phyloP scores from a whole-genome alignment of 495 filamentous ascomycete species.

The Penicillium egyptiacum region DNA sequence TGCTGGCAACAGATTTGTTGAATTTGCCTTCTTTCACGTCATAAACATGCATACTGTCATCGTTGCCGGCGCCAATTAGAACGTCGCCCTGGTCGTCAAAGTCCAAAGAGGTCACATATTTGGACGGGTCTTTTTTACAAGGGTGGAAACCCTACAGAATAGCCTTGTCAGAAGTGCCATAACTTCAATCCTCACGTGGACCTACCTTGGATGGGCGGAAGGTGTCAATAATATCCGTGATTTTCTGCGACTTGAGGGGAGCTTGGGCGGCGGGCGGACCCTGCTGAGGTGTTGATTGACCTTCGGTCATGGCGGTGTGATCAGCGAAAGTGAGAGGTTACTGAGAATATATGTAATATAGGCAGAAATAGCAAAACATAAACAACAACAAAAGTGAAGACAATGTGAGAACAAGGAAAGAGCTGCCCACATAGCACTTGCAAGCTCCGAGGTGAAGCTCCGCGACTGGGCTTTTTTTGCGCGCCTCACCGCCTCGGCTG shows the following conservation, averaged over 20 bases:
- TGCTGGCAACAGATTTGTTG: constrained; percentile 76
- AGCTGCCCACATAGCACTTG: neutral
- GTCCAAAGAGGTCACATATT: constrained; percentile 72
- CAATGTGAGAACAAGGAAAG: neutral
- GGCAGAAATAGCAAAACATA: neutral
- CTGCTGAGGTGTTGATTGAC: constrained; percentile 23
- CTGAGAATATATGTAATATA: neutral
- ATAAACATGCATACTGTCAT: constrained; percentile 93
- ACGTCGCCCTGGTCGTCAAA: constrained; percentile 94
- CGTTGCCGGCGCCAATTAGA: constrained; percentile 79
- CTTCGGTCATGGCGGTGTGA: constrained; percentile 34
- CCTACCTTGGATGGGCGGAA: constrained; percentile 50
- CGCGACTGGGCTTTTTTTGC: constrained; percentile 28
- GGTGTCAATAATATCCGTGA: constrained; percentile 48
- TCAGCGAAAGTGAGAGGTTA: neutral
- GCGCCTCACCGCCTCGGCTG: constrained; percentile 21
- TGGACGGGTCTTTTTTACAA: constrained; percentile 40
- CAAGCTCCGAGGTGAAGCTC: constrained; percentile 19
- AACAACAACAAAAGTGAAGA: neutral
- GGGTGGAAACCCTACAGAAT: constrained; percentile 36
- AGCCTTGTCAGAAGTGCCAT: constrained; percentile 18
- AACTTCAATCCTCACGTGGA: neutral
- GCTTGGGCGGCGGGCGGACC: constrained; percentile 27
- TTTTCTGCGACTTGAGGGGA: constrained; percentile 40
- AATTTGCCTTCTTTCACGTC: constrained; percentile 86